Base-by-base conservation (phyloP, 305 asterid genomes). In the Fraxinus paxiana region DNA sequence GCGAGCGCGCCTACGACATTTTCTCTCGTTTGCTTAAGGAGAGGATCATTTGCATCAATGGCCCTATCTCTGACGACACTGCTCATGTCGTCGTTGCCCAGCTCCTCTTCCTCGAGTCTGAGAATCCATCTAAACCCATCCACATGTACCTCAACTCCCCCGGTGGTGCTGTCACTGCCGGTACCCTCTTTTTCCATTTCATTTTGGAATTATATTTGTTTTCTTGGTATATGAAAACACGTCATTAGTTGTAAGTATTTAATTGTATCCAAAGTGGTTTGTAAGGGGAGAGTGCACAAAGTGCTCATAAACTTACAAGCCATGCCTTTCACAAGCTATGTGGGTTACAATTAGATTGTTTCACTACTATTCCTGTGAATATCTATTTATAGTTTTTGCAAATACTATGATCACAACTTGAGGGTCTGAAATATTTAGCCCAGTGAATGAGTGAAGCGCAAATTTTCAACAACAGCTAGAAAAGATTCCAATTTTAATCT, bases 91-190 rank as follows among this genome's bases (percentile, higher is more conserved):
- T 93, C 54, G 97, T 95, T n/a, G 98, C 97, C 1, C 99, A 95
- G 90, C 92, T 95, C 48, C 97, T 95, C 73, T 95, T 91, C 80
- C 96, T 93, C 26, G 98, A 93, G 67, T 95, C 98, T 38, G 96
- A 95, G 78, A 93, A 95, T 86, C 99, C 98, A 0, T 90, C 98
- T 59, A 95, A 93, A 77, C 97, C 98, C 59, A 92, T 95, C 81
- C 87, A 95, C 81, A 92, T 95, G 97, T 95, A 95, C 81, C 92
- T 95, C 80, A 95, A 95, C 85, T 95, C 99, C 33, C 99, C 98
- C 1, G 97, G 98, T 13, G 99, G 99, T 51, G 96, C 96, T 22
- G 98, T 95, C 80, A 90, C 96, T 61, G 99, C 97, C 1, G 99
- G 98, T 91, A 85, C 41, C 41, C 78, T 38, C 15, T 73, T 74